These are phyloP conservation scores for Flueggea neowawraea DNA, from an alignment of 441 rosid species.

Conservation along the genomic window DNA sequence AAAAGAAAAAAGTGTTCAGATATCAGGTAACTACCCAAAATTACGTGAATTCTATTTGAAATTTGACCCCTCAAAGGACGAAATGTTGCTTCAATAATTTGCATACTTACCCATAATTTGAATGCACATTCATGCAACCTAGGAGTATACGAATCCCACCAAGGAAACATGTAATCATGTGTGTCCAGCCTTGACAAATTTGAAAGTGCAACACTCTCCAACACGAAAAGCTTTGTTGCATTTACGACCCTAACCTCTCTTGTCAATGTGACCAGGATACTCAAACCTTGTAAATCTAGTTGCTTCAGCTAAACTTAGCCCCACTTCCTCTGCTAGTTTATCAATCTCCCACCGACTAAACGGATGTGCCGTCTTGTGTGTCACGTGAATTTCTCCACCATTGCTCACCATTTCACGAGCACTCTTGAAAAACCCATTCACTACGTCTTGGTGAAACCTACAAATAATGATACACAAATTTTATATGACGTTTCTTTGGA, in stretches of 20 bases:
- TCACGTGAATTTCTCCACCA: constrained; percentile 52
- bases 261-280: constrained; percentile 54
- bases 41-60: too few relatives aligned
- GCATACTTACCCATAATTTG: too few relatives aligned
- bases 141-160: too few relatives aligned
- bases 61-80: too few relatives aligned
- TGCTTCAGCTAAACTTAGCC: constrained; percentile 20
- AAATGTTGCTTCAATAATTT: too few relatives aligned
- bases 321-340: constrained; percentile 40
- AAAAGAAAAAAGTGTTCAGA: too few relatives aligned
- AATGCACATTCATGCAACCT: too few relatives aligned
- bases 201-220: constrained; percentile 49
- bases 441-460: constrained; percentile 44
- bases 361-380: constrained; percentile 46
- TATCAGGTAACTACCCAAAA: too few relatives aligned
- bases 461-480: too few relatives aligned
- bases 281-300: constrained; percentile 29
- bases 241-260: constrained; percentile 44
- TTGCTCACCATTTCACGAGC: constrained; percentile 41
- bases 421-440: constrained; percentile 37
- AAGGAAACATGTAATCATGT: too few relatives aligned
- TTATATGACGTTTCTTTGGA: background rate
- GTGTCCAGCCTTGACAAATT: constrained; percentile 16
- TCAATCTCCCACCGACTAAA: constrained; percentile 48
- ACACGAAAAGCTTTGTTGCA: constrained; percentile 48